These are phyloP conservation scores for Xerocomus spinulosus DNA, from an alignment of 768 basidiomycete species.

Conservation along the genomic window DNA sequence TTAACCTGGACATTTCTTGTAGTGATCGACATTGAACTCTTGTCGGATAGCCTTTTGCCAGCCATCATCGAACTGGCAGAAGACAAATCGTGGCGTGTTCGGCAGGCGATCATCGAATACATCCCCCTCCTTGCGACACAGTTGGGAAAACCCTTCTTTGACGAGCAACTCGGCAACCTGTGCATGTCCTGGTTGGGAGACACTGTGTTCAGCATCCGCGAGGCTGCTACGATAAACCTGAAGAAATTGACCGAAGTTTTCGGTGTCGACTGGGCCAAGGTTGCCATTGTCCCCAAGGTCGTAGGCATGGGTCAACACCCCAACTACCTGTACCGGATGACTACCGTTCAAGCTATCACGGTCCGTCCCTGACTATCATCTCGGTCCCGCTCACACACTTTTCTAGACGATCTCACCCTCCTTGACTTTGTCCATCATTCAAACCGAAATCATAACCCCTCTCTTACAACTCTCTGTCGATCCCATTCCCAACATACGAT, in stretches of 20 bases:
- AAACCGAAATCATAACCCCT: constrained; percentile 77
- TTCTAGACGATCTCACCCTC: constrained; percentile 92
- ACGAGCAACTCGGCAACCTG: constrained; percentile 92
- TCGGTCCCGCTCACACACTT: constrained; percentile 5
- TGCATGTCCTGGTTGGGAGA: constrained; percentile 99
- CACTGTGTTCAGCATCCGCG: constrained; percentile 96
- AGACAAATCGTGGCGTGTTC: constrained; percentile 99
- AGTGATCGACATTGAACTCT: constrained; percentile 97
- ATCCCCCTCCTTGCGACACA: constrained; percentile 99
- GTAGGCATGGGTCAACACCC: constrained; percentile 96
- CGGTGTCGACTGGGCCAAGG: constrained; percentile 95
- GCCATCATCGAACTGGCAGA: constrained; percentile 98
- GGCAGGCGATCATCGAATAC: constrained; percentile 99
- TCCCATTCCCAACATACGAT: constrained; percentile 97
- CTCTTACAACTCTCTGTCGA: constrained; percentile 80
- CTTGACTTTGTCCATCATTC: constrained; percentile 77
- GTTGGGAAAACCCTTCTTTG: constrained; percentile 93
- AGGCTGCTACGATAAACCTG: constrained; percentile 95
- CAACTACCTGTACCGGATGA: constrained; percentile 98
- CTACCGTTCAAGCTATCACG: constrained; percentile 96
- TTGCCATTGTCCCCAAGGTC: constrained; percentile 93
- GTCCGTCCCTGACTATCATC: constrained; percentile 42
- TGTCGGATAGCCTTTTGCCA: constrained; percentile 92
- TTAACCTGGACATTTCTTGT: constrained; percentile 10
- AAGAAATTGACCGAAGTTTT: constrained; percentile 98